phyloP scores from a whole-genome alignment of 257 asterid genomes.

The Nemophila menziesii region DNA sequence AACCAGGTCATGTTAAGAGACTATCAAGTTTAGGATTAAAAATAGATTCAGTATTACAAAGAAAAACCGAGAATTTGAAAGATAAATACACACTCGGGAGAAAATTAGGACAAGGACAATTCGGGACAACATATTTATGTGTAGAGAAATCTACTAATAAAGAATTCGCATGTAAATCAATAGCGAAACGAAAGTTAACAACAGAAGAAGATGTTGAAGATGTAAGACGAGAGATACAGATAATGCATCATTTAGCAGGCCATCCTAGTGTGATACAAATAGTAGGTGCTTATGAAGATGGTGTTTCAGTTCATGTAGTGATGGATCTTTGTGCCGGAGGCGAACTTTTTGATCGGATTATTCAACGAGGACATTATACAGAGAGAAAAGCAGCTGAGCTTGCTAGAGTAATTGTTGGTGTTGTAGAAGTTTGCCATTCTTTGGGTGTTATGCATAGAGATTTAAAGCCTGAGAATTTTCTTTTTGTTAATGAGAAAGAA shows the following conservation, averaged over 20 bases:
- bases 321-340: slow-evolving; percentile 88
- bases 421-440: slow-evolving; percentile 73
- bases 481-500: slow-evolving; percentile 51
- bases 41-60: slow-evolving; percentile 55
- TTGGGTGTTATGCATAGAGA: slow-evolving; percentile 88
- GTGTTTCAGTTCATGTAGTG: slow-evolving; percentile 68
- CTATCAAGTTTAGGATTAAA: slow-evolving; percentile 54
- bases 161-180: slow-evolving; percentile 72
- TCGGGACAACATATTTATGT: slow-evolving; percentile 68
- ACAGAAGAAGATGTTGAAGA: slow-evolving; percentile 73
- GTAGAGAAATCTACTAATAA: slow-evolving; percentile 42
- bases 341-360: slow-evolving; percentile 78
- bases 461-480: slow-evolving; percentile 80
- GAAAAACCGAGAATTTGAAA: slow-evolving; percentile 58
- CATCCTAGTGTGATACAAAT: slow-evolving; percentile 52
- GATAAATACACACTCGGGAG: slow-evolving; percentile 51
- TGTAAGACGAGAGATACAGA: slow-evolving; percentile 81
- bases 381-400: slow-evolving; percentile 91
- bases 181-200: slow-evolving; percentile 59
- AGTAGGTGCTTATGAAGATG: slow-evolving; percentile 73
- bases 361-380: slow-evolving; percentile 70
- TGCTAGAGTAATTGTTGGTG: slow-evolving; percentile 67
- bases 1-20: slow-evolving; percentile 31
- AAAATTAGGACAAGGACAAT: slow-evolving; percentile 78
- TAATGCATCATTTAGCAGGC: slow-evolving; percentile 81